Percentiles rank a stretch among this genome's conserved stretches.
phyloP scores from a whole-genome alignment of 208 protist species.

The Wallacemonas sp. region DNA sequence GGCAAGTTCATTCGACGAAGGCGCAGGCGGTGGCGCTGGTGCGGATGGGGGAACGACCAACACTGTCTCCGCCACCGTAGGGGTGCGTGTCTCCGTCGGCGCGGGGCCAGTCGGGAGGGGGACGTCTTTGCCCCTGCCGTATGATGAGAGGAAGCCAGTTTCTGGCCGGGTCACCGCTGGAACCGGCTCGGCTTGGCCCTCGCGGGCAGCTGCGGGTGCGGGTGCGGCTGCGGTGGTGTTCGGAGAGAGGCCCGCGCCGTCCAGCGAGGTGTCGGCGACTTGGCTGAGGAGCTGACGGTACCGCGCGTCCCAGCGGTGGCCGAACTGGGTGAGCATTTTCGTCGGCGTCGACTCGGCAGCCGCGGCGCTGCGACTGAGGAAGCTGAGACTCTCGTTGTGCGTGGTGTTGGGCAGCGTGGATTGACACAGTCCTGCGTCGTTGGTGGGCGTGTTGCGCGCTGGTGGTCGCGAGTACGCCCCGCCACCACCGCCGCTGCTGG shows the following conservation, averaged over 20 bases:
- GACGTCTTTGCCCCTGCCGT: too few species aligned
- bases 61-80: too few species aligned
- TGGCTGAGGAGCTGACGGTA: slow-evolving; percentile 3
- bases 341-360: background rate
- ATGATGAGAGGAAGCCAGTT: too few species aligned
- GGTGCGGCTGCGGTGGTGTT: background rate
- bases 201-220: background rate
- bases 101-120: background rate
- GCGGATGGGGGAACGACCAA: background rate
- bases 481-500: too few species aligned
- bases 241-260: background rate
- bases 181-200: too few species aligned
- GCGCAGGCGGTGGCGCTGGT: background rate
- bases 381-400: background rate
- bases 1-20: background rate
- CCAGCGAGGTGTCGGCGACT: background rate
- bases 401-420: background rate
- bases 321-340: slow-evolving; percentile 5
- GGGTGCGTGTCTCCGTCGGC: too few species aligned
- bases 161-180: too few species aligned
- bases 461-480: too few species aligned
- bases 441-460: too few species aligned
- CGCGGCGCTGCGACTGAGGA: slow-evolving; percentile 2
- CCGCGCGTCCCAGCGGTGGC: slow-evolving; percentile 2
- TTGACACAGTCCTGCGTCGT: background rate